Evolutionary conservation across 1,284 basidiomycete species (phyloP).

Genomic region (Porodaedalea pini): DNA sequence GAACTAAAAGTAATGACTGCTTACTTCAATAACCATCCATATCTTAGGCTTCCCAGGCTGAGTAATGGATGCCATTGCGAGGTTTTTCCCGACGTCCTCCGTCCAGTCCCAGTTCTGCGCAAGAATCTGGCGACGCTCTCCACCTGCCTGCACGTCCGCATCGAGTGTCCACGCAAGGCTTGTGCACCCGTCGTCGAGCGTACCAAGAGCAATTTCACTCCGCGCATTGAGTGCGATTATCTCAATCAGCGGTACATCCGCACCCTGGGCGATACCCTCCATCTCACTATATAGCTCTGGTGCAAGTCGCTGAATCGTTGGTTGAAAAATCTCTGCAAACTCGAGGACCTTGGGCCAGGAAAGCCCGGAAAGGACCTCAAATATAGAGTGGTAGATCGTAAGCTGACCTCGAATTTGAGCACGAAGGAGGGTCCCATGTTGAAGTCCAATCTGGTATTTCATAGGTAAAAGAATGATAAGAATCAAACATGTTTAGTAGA

Average conservation of each 20-base stretch:
- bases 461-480: neutral
- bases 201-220: slow-evolving; percentile 37
- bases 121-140: slow-evolving; percentile 26
- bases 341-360: slow-evolving; percentile 32
- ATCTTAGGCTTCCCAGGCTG: slow-evolving; percentile 32
- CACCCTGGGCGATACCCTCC: slow-evolving; percentile 33
- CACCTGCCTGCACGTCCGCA: slow-evolving; percentile 16
- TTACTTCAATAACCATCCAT: slow-evolving; percentile 37
- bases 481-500: neutral
- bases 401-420: slow-evolving; percentile 32
- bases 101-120: slow-evolving; percentile 41
- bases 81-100: slow-evolving; percentile 32
- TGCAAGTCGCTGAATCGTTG: slow-evolving; percentile 27
- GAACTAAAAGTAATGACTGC: neutral
- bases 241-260: slow-evolving; percentile 30
- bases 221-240: slow-evolving; percentile 36
- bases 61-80: slow-evolving; percentile 32
- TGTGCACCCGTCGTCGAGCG: slow-evolving; percentile 38
- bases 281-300: slow-evolving; percentile 35
- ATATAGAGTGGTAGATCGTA: slow-evolving; percentile 32
- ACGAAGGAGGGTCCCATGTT: slow-evolving; percentile 30
- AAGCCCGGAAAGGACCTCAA: slow-evolving; percentile 31
- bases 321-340: slow-evolving; percentile 28
- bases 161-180: slow-evolving; percentile 31
- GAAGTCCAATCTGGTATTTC: slow-evolving; percentile 29